Evolutionary conservation across 2,329 filamentous ascomycete genomes (phyloP).

Genomic region (Verticillium longisporum): DNA sequence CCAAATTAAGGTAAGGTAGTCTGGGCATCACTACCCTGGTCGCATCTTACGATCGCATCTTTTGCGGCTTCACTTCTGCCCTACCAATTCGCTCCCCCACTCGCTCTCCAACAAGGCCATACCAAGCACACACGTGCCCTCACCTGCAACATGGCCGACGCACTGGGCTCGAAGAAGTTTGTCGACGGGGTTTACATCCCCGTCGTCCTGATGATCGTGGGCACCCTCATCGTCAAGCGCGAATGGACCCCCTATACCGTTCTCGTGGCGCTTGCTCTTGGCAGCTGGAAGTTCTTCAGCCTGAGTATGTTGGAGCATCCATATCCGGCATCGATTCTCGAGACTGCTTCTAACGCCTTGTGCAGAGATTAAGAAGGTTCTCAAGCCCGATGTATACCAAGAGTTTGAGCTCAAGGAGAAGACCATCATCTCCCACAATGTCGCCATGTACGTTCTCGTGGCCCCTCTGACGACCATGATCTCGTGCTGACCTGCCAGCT

Average conservation of each 20-base stretch:
- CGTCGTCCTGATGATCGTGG: constrained; percentile 68
- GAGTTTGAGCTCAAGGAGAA: constrained; percentile 92
- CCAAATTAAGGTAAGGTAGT: not conserved
- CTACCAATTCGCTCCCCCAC: not conserved
- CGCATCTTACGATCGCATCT: not conserved
- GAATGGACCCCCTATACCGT: constrained; percentile 70
- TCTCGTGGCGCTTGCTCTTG: constrained; percentile 57
- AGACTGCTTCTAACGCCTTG: constrained; percentile 1
- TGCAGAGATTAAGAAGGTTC: constrained; percentile 68
- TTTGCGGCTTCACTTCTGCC: not conserved
- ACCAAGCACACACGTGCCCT: not conserved
- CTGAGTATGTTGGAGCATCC: constrained; percentile 50
- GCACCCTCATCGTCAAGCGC: constrained; percentile 69
- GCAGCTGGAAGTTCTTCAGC: constrained; percentile 63
- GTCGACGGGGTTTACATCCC: constrained; percentile 80
- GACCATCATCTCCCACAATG: constrained; percentile 94
- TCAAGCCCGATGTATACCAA: constrained; percentile 84
- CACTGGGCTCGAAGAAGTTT: constrained; percentile 53
- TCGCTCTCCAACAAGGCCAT: not conserved
- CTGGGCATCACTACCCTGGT: not conserved
- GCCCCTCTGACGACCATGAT: not conserved
- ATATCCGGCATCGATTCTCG: not conserved
- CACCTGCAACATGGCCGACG: constrained; percentile 20
- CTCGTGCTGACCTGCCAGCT: constrained; percentile 41
- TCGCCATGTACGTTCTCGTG: constrained; percentile 66